Conservation (phyloP, 2,329 filamentous ascomycete species). For the Allantophomopsis lycopodina region DNA sequence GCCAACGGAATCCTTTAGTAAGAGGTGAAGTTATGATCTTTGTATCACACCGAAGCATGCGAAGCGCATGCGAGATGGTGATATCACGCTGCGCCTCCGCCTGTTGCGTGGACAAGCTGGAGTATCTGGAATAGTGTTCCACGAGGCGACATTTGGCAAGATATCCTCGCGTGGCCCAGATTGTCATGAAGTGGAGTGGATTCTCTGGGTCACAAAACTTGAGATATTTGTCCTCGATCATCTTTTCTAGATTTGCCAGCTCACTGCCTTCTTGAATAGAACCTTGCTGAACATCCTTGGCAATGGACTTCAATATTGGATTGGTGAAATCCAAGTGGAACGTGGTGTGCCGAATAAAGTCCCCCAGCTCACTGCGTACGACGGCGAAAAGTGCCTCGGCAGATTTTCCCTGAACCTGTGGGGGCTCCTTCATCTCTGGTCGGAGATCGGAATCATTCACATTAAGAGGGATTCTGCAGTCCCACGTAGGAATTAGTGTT, state of each 20-base stretch:
- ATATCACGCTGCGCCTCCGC: conserved; percentile 15
- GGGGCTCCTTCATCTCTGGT: conserved; percentile 24
- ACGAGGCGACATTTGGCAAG: conserved; percentile 14
- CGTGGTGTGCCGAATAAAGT: conserved; percentile 16
- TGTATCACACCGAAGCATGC: conserved; percentile 19
- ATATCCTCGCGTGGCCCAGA: conserved; percentile 11
- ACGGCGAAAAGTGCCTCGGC: conserved; percentile 30
- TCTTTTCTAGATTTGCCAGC: conserved; percentile 20
- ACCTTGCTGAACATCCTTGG: conserved; percentile 4
- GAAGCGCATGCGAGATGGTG: conserved; percentile 16
- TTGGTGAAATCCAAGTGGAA: conserved; percentile 11
- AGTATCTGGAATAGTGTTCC: conserved; percentile 13
- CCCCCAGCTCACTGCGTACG: conserved; percentile 27
- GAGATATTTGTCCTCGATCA: conserved; percentile 26
- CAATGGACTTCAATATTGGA: conserved; percentile 9
- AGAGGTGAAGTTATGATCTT: conserved; percentile 15
- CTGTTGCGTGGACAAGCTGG: conserved; percentile 7
- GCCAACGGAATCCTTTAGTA: conserved; percentile 17
- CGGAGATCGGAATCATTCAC: conserved; percentile 37
- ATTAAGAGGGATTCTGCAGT: conserved; percentile 34
- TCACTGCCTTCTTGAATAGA: conserved; percentile 4
- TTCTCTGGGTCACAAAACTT: conserved; percentile 25
- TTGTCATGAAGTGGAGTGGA: conserved; percentile 21
- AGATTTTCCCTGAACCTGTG: conserved; percentile 20
- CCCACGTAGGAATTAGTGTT: conserved; percentile 26